These are phyloP conservation scores for Circinella minor DNA, from an alignment of 371 early-diverging fungal genomes.

Conservation along the genomic window DNA sequence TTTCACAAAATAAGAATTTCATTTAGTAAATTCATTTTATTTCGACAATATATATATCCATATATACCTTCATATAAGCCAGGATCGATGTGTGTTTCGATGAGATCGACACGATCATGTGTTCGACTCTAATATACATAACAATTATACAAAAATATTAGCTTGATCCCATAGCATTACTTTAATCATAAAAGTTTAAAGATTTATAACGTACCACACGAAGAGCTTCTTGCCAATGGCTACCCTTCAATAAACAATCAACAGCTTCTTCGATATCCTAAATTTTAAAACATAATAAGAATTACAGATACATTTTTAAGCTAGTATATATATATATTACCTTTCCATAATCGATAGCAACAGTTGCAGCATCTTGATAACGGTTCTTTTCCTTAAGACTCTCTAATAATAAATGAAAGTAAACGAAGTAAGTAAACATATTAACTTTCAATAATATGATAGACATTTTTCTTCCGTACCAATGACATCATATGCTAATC, in stretches of 20 bases:
- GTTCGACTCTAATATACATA: slow-evolving; percentile 45
- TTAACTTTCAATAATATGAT: background rate
- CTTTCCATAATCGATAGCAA: slow-evolving; percentile 70
- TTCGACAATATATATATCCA: background rate
- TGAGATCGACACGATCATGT: slow-evolving; percentile 65
- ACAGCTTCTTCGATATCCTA: slow-evolving; percentile 72
- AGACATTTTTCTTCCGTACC: slow-evolving; percentile 15
- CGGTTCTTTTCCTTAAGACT: slow-evolving; percentile 60
- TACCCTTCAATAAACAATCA: slow-evolving; percentile 66
- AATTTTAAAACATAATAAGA: background rate
- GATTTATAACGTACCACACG: slow-evolving; percentile 43
- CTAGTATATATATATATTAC: slow-evolving; percentile 9
- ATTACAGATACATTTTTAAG: too few relatives aligned
- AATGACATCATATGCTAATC: slow-evolving; percentile 53
- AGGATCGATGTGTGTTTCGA: slow-evolving; percentile 79
- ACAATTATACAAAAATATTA: background rate
- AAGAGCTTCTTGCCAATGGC: slow-evolving; percentile 75
- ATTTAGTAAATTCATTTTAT: background rate
- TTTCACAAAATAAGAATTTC: background rate
- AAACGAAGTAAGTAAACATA: background rate
- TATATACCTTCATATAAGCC: slow-evolving; percentile 66
- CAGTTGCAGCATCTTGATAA: slow-evolving; percentile 63
- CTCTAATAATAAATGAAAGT: slow-evolving; percentile 28
- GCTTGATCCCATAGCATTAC: background rate
- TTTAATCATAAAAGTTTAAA: too few relatives aligned